Conservation (phyloP, 2,329 filamentous ascomycete species). For the Chaetomiaceae sp. region DNA sequence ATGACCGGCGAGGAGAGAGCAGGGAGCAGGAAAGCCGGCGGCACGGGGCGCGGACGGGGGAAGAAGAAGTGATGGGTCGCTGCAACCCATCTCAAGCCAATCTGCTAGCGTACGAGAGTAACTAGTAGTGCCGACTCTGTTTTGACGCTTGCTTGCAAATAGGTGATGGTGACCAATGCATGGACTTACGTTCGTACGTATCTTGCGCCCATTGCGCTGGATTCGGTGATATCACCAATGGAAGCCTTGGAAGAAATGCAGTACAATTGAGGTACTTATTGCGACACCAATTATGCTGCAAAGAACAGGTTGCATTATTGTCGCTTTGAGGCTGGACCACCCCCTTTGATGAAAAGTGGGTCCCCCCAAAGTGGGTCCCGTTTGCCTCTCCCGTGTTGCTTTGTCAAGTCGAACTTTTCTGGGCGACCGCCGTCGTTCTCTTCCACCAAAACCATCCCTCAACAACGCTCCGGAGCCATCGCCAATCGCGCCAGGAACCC, state of each 20-base stretch:
- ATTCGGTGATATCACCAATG: no score
- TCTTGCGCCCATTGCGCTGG: no score
- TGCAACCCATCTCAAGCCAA: no score
- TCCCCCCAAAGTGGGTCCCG: conserved; percentile 11
- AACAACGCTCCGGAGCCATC: conserved; percentile 42
- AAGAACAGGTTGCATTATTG: no score
- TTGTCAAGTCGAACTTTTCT: conserved; percentile 28
- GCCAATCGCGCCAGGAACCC: conserved; percentile 51
- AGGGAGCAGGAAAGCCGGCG: conserved; percentile 39
- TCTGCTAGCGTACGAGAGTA: no score
- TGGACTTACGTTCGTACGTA: no score
- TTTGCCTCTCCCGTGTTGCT: conserved; percentile 19
- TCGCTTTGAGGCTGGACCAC: neutral
- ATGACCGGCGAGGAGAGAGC: conserved; percentile 42
- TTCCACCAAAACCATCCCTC: conserved; percentile 29
- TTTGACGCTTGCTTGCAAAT: no score
- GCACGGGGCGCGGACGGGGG: conserved; percentile 34
- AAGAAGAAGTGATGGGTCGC: conserved; percentile 35
- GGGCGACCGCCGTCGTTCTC: conserved; percentile 23
- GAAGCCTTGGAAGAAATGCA: no score
- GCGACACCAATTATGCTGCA: no score
- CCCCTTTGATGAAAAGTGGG: conserved; percentile 16
- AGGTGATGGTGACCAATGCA: no score
- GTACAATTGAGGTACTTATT: no score
- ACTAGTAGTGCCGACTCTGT: no score